Evolutionary conservation across 1,139 yeast genomes (phyloP).

Genomic region (Candida sp.): DNA sequence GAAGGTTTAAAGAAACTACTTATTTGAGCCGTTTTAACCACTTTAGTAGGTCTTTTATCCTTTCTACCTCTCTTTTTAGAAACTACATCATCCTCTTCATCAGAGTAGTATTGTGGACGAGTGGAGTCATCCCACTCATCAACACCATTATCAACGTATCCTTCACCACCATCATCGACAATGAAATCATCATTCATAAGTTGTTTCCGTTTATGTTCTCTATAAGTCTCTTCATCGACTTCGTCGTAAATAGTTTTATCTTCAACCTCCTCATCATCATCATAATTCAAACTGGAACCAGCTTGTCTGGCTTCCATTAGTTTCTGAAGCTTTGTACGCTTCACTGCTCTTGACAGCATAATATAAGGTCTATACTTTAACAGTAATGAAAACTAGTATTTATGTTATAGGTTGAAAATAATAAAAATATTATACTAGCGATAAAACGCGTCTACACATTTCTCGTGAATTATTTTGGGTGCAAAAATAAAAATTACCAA

Average conservation of each 20-base stretch:
- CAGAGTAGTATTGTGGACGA: slow-evolving; percentile 50
- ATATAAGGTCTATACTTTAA: neutral
- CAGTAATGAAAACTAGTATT: no score
- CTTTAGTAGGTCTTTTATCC: slow-evolving; percentile 36
- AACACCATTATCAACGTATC: slow-evolving; percentile 88
- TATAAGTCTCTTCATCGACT: slow-evolving; percentile 76
- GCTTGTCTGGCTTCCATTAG: slow-evolving; percentile 39
- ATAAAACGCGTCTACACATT: slow-evolving; percentile 1
- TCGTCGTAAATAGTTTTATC: slow-evolving; percentile 70
- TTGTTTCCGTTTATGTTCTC: slow-evolving; percentile 75
- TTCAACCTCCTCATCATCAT: slow-evolving; percentile 20
- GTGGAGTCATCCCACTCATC: slow-evolving; percentile 77
- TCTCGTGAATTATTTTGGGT: neutral
- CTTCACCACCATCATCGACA: slow-evolving; percentile 88
- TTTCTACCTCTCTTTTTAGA: slow-evolving; percentile 25
- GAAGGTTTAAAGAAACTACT: slow-evolving; percentile 52
- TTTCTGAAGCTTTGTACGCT: slow-evolving; percentile 34
- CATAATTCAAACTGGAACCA: slow-evolving; percentile 23
- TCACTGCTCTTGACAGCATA: slow-evolving; percentile 29
- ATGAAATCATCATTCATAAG: slow-evolving; percentile 89
- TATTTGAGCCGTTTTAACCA: slow-evolving; percentile 48
- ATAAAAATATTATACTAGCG: neutral
- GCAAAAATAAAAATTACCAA: neutral
- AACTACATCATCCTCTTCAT: slow-evolving; percentile 35
- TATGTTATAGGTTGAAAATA: neutral